Percentiles rank a stretch among this genome's conserved stretches.
These are phyloP conservation scores for Lablab purpureus DNA, from an alignment of 306 rosid species.

Conservation along the genomic window DNA sequence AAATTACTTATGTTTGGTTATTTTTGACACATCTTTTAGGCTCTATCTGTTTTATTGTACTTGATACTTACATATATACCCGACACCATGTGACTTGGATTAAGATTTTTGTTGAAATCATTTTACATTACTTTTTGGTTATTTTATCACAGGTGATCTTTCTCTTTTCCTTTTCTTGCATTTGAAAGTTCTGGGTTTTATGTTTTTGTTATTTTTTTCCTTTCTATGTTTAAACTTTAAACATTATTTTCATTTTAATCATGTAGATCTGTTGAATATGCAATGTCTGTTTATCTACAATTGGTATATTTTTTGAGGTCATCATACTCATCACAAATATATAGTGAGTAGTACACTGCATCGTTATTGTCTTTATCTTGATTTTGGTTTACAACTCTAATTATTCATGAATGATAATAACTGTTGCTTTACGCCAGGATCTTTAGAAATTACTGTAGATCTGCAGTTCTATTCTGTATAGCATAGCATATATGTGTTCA, in stretches of 20 bases:
- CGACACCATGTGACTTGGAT: neutral
- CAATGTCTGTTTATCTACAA: conserved; percentile 14
- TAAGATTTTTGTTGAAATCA: conserved; percentile 22
- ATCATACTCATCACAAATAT: neutral
- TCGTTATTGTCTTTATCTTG: conserved; percentile 13
- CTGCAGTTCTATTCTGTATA: neutral
- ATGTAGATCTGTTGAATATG: neutral
- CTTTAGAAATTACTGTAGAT: conserved; percentile 19
- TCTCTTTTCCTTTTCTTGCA: neutral
- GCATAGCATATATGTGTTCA: conserved; percentile 5
- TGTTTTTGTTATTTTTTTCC: conserved; percentile 4
- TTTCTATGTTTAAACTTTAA: conserved; percentile 18
- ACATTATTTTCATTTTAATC: conserved; percentile 12
- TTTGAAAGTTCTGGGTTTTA: neutral
- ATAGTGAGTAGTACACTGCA: conserved; percentile 1
- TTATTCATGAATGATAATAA: conserved; percentile 23
- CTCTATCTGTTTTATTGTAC: conserved; percentile 7
- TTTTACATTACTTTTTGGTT: neutral
- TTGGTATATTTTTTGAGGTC: conserved; percentile 12
- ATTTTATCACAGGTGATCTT: neutral
- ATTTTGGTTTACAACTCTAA: conserved; percentile 1
- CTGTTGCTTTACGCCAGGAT: conserved; percentile 9
- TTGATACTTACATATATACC: neutral
- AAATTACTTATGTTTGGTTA: conserved; percentile 29
- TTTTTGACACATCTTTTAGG: conserved; percentile 6